A percentile compares a stretch with the other conserved stretches of the same genome.
These are phyloP conservation scores for Piloderma croceum DNA, from an alignment of 768 basidiomycete genomes.

Conservation along the genomic window DNA sequence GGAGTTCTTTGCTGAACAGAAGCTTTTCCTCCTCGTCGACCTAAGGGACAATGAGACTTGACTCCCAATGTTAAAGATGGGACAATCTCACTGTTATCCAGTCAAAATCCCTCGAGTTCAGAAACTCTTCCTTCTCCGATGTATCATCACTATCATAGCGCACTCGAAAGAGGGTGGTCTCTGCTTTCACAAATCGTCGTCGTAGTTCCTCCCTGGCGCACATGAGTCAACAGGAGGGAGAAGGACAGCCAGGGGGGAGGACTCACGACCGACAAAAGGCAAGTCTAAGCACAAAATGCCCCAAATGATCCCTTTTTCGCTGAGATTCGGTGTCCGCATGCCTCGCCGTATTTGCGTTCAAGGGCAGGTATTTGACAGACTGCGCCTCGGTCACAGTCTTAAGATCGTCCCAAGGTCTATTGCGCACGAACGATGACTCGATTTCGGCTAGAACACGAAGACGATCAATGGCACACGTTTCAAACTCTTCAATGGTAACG, in stretches of 20 bases:
- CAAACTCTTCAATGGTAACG: constrained; percentile 93
- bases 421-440: constrained; percentile 81
- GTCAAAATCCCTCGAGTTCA: constrained; percentile 57
- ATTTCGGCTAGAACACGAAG: constrained; percentile 87
- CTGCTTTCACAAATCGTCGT: constrained; percentile 83
- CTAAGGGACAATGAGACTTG: constrained; percentile 26
- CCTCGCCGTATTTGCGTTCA: constrained; percentile 54
- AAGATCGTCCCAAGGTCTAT: constrained; percentile 75
- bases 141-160: constrained; percentile 65
- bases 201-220: constrained; percentile 80
- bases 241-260: neutral
- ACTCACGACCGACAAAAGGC: constrained; percentile 96
- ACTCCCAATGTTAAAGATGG: neutral
- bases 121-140: constrained; percentile 59
- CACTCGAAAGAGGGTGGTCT: constrained; percentile 75
- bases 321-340: constrained; percentile 49
- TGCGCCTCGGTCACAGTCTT: constrained; percentile 56
- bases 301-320: constrained; percentile 77
- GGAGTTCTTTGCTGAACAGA: constrained; percentile 42
- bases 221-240: constrained; percentile 1
- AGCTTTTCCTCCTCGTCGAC: constrained; percentile 56
- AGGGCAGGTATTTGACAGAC: constrained; percentile 69
- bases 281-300: constrained; percentile 89
- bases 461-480: constrained; percentile 82
- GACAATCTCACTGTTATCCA: constrained; percentile 49